phyloP scores from a whole-genome alignment of 495 filamentous ascomycete species.

The Cercophora sp. region DNA sequence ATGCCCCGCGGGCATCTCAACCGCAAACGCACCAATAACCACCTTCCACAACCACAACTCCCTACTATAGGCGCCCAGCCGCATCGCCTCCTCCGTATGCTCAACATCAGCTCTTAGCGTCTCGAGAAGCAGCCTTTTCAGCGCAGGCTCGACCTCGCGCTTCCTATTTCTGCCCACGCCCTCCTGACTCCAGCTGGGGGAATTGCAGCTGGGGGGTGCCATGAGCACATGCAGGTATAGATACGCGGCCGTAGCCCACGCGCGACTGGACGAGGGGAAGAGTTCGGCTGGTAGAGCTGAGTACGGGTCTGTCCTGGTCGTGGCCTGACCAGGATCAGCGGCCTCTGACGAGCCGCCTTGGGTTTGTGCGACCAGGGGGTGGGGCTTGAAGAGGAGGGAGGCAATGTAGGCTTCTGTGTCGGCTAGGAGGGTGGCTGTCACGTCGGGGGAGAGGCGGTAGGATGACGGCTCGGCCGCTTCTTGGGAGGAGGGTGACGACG shows the following conservation, averaged over 20 bases:
- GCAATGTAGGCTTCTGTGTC: constrained; percentile 21
- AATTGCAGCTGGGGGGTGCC: background rate
- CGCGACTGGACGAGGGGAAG: constrained; percentile 18
- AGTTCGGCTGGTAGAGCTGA: background rate
- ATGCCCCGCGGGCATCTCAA: background rate
- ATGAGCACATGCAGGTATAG: constrained; percentile 23
- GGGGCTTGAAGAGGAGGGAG: constrained; percentile 20
- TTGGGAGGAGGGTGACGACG: too few relatives aligned
- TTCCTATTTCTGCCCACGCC: background rate
- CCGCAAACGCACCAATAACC: constrained; percentile 13
- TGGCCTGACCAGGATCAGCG: background rate
- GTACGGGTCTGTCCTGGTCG: constrained; percentile 2
- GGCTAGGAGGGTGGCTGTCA: constrained; percentile 4
- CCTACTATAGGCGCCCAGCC: constrained; percentile 16
- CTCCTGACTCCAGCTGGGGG: background rate
- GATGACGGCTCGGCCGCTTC: too few relatives aligned
- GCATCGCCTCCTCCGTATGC: constrained; percentile 23
- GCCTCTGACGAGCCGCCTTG: background rate
- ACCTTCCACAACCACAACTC: constrained; percentile 24
- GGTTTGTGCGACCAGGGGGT: background rate
- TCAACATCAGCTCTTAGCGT: constrained; percentile 13
- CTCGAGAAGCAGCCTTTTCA: constrained; percentile 16
- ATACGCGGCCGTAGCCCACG: constrained; percentile 24
- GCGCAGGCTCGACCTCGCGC: constrained; percentile 6
- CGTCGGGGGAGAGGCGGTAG: background rate